These are phyloP conservation scores for Fraxinus excelsior DNA, from an alignment of 257 asterid genomes.

Conservation along the genomic window DNA sequence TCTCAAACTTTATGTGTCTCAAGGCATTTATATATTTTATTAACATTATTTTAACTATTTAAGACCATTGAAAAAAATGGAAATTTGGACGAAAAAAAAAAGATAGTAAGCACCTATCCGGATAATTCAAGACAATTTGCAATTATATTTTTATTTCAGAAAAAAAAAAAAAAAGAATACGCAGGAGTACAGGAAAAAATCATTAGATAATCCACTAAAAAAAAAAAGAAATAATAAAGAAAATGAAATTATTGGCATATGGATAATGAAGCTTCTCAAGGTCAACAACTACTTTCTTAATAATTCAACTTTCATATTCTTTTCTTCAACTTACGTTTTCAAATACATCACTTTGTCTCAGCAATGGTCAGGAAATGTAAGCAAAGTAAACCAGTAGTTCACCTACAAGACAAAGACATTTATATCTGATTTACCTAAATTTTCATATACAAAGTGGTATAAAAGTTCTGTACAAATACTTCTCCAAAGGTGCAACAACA, in stretches of 20 bases:
- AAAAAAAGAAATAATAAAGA: background rate
- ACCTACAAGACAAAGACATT: constrained; percentile 16
- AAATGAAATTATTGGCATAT: background rate
- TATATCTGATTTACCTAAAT: constrained; percentile 14
- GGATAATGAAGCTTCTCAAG: background rate
- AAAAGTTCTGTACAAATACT: constrained; percentile 25
- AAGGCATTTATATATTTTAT: too few relatives aligned
- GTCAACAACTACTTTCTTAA: constrained; percentile 30
- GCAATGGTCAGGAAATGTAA: constrained; percentile 13
- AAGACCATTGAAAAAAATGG: too few relatives aligned
- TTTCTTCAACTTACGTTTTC: background rate
- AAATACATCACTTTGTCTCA: background rate
- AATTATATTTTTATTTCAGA: background rate
- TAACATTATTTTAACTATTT: too few relatives aligned
- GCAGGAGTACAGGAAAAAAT: too few relatives aligned
- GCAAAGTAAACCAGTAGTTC: constrained; percentile 11
- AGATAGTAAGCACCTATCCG: background rate
- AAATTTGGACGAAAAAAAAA: too few relatives aligned
- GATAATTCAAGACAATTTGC: background rate
- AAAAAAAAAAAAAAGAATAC: too few relatives aligned
- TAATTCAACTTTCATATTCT: constrained; percentile 25
- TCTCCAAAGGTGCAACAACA: constrained; percentile 23
- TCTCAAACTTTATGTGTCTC: too few relatives aligned
- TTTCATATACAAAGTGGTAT: constrained; percentile 19
- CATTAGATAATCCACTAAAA: background rate